Evolutionary conservation across 2,329 filamentous ascomycete species (phyloP), one percentile per base, ranked within the genome.

Genomic region (Nakataea oryzae): DNA sequence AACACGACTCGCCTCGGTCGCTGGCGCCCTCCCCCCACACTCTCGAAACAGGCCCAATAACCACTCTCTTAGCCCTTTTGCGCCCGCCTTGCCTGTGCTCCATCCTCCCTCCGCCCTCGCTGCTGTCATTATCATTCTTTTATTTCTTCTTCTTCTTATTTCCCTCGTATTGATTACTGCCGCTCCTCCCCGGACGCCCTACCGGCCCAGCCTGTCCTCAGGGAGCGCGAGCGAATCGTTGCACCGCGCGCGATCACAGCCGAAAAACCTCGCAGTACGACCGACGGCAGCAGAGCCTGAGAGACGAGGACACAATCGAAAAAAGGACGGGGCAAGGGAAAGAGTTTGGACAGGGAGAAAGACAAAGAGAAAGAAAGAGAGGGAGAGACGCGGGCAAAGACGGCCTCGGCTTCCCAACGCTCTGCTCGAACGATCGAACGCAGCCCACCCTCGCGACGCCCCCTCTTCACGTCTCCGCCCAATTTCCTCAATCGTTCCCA

Each of bases 11-110:
- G 17, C 58, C 28, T 50, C 57, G 26, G 24, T 32, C 32, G n/a
- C n/a, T 58, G 56, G 28, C 32, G 28, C 30, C n/a, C 56, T 56
- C 62, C 64, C 67, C 65, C 63, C 67, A 67, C 68, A 60, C 63
- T 65, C 64, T 64, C 64, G 60, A 67, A 66, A 68, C 66, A 67
- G 66, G 64, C 29, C 50, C 28, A 55, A 62, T 63, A 59, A 65
- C 65, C 57, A 57, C 65, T 64, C 62, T 62, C 61, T 24, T 60
- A 59, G 34, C 14, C 34, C 14, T 47, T 32, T 32, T 47, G 34
- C 34, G 34, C 34, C 58, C 58, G 32, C 34, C n/a, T 27, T n/a
- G n/a, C 34, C 58, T 55, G 57, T 29, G 61, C 32, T 61, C 63
- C 61, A 12, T 63, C 60, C 65, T 57, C 26, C 34, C 32, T 64